These are phyloP conservation scores for Ascocoryne sarcoides DNA, from an alignment of 2,329 filamentous ascomycete genomes.

Conservation along the genomic window DNA sequence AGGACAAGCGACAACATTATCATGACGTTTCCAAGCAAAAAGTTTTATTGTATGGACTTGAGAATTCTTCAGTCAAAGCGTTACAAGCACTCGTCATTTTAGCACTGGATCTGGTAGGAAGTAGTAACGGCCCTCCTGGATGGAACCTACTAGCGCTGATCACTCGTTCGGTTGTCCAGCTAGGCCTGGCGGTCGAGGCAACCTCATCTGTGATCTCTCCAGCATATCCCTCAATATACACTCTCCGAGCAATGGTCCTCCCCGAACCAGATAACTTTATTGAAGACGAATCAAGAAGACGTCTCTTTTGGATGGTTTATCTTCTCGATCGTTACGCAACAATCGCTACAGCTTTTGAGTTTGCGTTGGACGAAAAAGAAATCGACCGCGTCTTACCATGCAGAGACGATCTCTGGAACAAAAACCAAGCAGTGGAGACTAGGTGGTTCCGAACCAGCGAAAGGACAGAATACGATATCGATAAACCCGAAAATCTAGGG, in stretches of 20 bases:
- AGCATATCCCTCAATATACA: slow-evolving; percentile 79
- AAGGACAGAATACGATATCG: slow-evolving; percentile 52
- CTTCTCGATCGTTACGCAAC: slow-evolving; percentile 84
- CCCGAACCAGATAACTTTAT: slow-evolving; percentile 79
- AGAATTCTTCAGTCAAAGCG: slow-evolving; percentile 82
- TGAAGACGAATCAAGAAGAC: slow-evolving; percentile 76
- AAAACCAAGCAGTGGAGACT: slow-evolving; percentile 77
- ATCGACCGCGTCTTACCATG: slow-evolving; percentile 83
- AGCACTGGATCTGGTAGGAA: slow-evolving; percentile 75
- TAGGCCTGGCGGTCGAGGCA: slow-evolving; percentile 75
- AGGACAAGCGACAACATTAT: slow-evolving; percentile 64
- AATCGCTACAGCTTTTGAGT: slow-evolving; percentile 85
- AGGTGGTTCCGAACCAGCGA: slow-evolving; percentile 61
- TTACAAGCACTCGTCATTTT: slow-evolving; percentile 82
- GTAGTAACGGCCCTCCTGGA: slow-evolving; percentile 80
- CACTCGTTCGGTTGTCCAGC: slow-evolving; percentile 77
- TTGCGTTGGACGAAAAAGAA: slow-evolving; percentile 79
- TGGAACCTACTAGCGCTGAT: slow-evolving; percentile 91
- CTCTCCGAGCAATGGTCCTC: slow-evolving; percentile 73
- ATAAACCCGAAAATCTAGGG: slow-evolving; percentile 72
- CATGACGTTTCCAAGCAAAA: slow-evolving; percentile 76
- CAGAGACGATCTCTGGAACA: slow-evolving; percentile 75
- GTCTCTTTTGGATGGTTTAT: slow-evolving; percentile 93
- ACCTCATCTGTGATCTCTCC: slow-evolving; percentile 73
- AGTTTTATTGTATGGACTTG: slow-evolving; percentile 78